These are phyloP conservation scores for Leccinellum rugosiceps DNA, from an alignment of 768 basidiomycete species.

Conservation along the genomic window DNA sequence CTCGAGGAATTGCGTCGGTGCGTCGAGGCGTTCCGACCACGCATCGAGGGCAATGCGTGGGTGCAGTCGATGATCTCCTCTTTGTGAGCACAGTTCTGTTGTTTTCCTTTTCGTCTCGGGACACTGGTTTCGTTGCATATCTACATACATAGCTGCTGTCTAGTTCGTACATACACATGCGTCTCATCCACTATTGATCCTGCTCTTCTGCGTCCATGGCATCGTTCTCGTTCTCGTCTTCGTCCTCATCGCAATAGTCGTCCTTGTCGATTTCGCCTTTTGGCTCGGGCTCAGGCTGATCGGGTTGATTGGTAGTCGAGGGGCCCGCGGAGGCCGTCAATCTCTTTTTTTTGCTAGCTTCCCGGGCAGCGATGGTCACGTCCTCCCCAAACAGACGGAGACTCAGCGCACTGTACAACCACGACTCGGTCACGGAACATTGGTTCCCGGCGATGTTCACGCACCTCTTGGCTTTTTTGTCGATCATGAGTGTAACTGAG, in stretches of 20 bases:
- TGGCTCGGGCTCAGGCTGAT: background rate
- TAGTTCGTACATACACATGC: constrained; percentile 9
- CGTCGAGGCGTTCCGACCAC: constrained; percentile 61
- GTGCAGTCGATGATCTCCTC: constrained; percentile 54
- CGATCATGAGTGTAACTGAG: constrained; percentile 88
- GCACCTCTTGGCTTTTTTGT: constrained; percentile 95
- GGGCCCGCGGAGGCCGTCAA: background rate
- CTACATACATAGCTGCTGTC: constrained; percentile 5
- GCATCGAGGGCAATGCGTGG: constrained; percentile 80
- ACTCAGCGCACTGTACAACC: constrained; percentile 67
- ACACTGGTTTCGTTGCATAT: background rate
- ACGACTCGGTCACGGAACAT: background rate
- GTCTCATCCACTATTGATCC: constrained; percentile 7
- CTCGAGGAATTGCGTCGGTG: constrained; percentile 52
- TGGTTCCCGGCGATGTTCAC: constrained; percentile 6
- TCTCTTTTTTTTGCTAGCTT: constrained; percentile 30
- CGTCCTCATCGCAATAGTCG: constrained; percentile 2
- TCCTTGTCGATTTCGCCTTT: background rate
- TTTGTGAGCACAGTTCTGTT: constrained; percentile 22
- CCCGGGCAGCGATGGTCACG: constrained; percentile 52
- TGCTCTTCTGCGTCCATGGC: constrained; percentile 12
- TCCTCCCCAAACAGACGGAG: constrained; percentile 82
- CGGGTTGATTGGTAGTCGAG: background rate
- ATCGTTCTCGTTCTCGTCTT: constrained; percentile 4
- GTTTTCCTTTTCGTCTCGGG: background rate